A percentile compares a stretch with the other conserved stretches of the same genome.
phyloP scores from a whole-genome alignment of 768 basidiomycete genomes.

The Royoungia palumana region DNA sequence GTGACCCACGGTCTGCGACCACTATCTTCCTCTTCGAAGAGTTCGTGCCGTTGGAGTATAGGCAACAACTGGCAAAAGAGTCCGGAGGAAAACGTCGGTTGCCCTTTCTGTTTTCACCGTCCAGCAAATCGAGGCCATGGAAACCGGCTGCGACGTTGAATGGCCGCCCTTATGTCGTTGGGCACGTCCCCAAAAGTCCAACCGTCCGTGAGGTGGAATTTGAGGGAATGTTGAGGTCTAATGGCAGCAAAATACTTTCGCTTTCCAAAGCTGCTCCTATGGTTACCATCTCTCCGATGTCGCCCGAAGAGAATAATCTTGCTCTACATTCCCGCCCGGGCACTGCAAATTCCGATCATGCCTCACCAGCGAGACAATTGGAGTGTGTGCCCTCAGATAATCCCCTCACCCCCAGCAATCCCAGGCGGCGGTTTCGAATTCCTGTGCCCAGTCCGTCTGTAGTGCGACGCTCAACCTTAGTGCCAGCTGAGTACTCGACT shows the following conservation, averaged over 20 bases:
- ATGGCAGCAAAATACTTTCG: constrained; percentile 41
- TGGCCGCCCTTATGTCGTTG: constrained; percentile 67
- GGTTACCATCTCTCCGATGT: constrained; percentile 22
- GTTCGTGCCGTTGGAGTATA: constrained; percentile 85
- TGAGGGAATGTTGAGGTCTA: constrained; percentile 65
- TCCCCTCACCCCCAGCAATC: constrained; percentile 25
- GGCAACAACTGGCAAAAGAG: constrained; percentile 63
- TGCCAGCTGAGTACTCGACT: constrained; percentile 74
- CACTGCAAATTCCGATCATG: constrained; percentile 19
- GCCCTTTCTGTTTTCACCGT: constrained; percentile 63
- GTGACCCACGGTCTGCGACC: constrained; percentile 70
- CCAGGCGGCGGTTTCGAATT: constrained; percentile 57
- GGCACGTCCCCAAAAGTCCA: constrained; percentile 54
- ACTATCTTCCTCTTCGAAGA: constrained; percentile 88
- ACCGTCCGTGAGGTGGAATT: constrained; percentile 70
- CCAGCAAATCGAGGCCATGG: constrained; percentile 54
- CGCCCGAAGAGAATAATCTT: constrained; percentile 33
- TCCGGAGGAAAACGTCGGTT: constrained; percentile 56
- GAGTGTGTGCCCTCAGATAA: constrained; percentile 28
- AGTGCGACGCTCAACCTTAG: constrained; percentile 45
- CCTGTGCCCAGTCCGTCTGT: constrained; percentile 55
- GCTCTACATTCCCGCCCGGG: constrained; percentile 17
- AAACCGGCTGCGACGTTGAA: constrained; percentile 82
- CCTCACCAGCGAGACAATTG: constrained; percentile 17
- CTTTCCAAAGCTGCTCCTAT: constrained; percentile 27